Evolutionary conservation across 352 stramenopile species (phyloP).

Genomic region (Phytophthora palmivora): DNA sequence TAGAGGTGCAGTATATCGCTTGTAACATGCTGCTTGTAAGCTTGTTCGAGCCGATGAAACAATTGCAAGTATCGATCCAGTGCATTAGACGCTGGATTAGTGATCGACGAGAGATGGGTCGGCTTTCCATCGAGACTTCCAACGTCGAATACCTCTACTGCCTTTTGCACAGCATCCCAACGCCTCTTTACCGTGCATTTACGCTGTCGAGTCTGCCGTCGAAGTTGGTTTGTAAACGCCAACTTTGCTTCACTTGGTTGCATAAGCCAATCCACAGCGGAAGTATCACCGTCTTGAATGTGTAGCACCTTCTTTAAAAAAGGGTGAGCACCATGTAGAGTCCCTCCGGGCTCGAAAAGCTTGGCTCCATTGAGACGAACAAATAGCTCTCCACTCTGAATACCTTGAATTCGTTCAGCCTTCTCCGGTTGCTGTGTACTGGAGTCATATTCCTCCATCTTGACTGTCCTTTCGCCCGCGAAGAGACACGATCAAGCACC

Average conservation of each 20-base stretch:
- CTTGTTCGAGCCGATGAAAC: slow-evolving; percentile 36
- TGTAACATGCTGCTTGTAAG: slow-evolving; percentile 42
- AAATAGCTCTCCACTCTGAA: slow-evolving; percentile 59
- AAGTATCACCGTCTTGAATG: slow-evolving; percentile 15
- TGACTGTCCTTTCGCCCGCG: not conserved
- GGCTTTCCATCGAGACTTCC: not conserved
- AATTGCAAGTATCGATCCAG: slow-evolving; percentile 35
- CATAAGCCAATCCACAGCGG: slow-evolving; percentile 19
- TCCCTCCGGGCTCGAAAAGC: slow-evolving; percentile 31
- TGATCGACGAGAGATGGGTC: slow-evolving; percentile 5
- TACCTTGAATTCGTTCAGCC: slow-evolving; percentile 20
- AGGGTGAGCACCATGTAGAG: slow-evolving; percentile 32
- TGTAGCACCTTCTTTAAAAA: slow-evolving; percentile 42
- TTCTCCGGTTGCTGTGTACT: slow-evolving; percentile 3
- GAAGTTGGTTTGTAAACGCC: slow-evolving; percentile 19
- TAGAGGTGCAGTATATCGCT: slow-evolving; percentile 49
- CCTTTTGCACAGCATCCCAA: slow-evolving; percentile 17
- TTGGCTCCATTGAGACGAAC: slow-evolving; percentile 35
- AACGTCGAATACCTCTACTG: not conserved
- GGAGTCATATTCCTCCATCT: not conserved
- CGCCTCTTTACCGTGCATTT: slow-evolving; percentile 1
- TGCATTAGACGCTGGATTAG: not conserved
- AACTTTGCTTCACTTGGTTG: slow-evolving; percentile 37
- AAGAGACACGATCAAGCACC: slow-evolving; percentile 22
- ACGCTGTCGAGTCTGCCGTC: slow-evolving; percentile 23